Evolutionary conservation across 192 early-diverging fungal genomes (phyloP).

Genomic region (Coemansia sp.): DNA sequence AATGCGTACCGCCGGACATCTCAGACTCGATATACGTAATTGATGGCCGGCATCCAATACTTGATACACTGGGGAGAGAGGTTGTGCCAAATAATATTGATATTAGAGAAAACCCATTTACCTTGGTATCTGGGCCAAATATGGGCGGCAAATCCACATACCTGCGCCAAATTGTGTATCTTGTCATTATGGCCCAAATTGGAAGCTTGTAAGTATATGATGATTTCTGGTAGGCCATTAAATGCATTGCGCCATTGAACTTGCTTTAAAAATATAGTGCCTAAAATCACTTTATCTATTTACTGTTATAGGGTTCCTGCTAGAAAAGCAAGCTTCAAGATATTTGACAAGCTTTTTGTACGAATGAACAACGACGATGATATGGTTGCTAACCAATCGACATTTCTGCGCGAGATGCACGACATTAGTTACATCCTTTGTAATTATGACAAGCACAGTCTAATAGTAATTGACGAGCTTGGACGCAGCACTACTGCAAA

Average conservation of each 20-base stretch:
- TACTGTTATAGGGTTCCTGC: conserved; percentile 68
- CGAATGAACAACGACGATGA: conserved; percentile 74
- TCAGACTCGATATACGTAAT: conserved; percentile 77
- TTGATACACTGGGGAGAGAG: conserved; percentile 60
- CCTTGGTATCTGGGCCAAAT: conserved; percentile 87
- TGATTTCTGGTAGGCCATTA: not conserved
- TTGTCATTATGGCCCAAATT: conserved; percentile 84
- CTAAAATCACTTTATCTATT: not conserved
- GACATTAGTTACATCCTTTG: conserved; percentile 83
- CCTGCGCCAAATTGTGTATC: conserved; percentile 75
- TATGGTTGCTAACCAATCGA: conserved; percentile 62
- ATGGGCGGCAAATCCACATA: conserved; percentile 93
- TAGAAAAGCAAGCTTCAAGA: conserved; percentile 70
- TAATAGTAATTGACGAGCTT: conserved; percentile 92
- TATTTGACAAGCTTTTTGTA: conserved; percentile 74
- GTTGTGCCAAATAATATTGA: conserved; percentile 72
- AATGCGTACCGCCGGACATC: conserved; percentile 71
- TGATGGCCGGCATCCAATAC: conserved; percentile 73
- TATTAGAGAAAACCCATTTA: conserved; percentile 62
- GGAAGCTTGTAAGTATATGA: conserved; percentile 64
- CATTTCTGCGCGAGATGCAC: conserved; percentile 87
- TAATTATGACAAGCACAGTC: conserved; percentile 63
- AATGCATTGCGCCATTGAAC: too few relatives aligned
- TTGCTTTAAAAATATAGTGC: too few relatives aligned
- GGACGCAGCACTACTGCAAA: conserved; percentile 59